These are phyloP conservation scores for Sporothrix variecibatus DNA, from an alignment of 2,329 filamentous ascomycete genomes.

Conservation along the genomic window DNA sequence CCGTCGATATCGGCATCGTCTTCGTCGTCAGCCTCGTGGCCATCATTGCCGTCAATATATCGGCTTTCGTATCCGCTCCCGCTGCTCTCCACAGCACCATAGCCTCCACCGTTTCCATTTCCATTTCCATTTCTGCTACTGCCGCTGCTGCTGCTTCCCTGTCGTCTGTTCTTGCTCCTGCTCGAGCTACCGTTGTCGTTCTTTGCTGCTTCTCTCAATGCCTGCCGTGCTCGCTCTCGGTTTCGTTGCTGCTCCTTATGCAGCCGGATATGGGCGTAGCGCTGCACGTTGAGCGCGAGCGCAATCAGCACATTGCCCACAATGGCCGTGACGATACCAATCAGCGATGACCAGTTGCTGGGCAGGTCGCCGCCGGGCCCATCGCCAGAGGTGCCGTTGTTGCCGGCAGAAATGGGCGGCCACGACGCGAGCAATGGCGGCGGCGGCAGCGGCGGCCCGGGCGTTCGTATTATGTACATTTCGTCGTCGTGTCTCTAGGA, in stretches of 20 bases:
- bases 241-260: constrained; percentile 67
- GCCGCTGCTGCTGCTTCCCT: background rate
- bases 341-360: constrained; percentile 81
- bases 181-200: background rate
- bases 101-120: constrained; percentile 14
- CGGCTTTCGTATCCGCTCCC: background rate
- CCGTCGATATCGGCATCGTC: constrained; percentile 40
- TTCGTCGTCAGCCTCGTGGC: constrained; percentile 31
- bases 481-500: background rate
- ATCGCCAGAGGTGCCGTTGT: constrained; percentile 31
- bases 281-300: constrained; percentile 91
- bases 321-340: constrained; percentile 92
- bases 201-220: constrained; percentile 48
- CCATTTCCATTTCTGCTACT: background rate
- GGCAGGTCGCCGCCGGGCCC: constrained; percentile 54
- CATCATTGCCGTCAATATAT: constrained; percentile 31
- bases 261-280: constrained; percentile 88
- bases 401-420: constrained; percentile 31
- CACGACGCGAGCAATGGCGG: constrained; percentile 28
- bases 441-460: background rate
- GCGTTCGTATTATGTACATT: constrained; percentile 27
- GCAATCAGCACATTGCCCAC: constrained; percentile 92
- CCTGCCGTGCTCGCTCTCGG: constrained; percentile 56
- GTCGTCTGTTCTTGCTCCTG: constrained; percentile 33
- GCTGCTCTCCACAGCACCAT: constrained; percentile 12